These are phyloP conservation scores for Corallochytrium limacisporum DNA, from an alignment of 78 protist species.

Conservation along the genomic window DNA sequence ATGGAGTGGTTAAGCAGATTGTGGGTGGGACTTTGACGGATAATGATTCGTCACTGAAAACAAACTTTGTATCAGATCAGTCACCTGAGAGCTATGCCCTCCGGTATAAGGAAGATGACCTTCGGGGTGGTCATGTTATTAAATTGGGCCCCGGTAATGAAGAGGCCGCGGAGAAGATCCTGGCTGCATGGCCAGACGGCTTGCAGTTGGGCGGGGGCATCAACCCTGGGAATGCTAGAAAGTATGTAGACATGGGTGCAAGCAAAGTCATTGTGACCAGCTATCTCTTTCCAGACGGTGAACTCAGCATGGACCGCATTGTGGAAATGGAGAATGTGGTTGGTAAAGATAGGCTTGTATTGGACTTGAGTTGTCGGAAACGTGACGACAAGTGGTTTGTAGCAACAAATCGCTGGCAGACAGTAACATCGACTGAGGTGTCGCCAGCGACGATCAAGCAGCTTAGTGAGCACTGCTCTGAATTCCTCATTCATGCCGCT, in stretches of 20 bases:
- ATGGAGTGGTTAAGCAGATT: conserved; percentile 19
- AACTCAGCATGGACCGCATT: background rate
- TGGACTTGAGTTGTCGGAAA: conserved; percentile 14
- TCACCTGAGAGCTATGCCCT: background rate
- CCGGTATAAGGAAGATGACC: conserved; percentile 1
- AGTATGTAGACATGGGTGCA: conserved; percentile 29
- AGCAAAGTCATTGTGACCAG: conserved; percentile 28
- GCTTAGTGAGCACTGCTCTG: conserved; percentile 14
- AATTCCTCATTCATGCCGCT: conserved; percentile 36
- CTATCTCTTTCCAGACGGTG: conserved; percentile 12
- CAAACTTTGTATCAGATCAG: conserved; percentile 7
- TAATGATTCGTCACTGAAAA: background rate
- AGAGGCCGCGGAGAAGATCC: conserved; percentile 14
- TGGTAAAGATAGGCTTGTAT: conserved; percentile 15
- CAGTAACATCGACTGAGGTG: conserved; percentile 10
- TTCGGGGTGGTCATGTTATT: conserved; percentile 30
- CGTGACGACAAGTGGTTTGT: conserved; percentile 10
- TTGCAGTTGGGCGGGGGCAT: conserved; percentile 45
- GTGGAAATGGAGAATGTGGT: background rate
- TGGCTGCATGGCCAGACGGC: conserved; percentile 23
- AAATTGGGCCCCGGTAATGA: conserved; percentile 32
- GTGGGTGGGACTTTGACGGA: conserved; percentile 21
- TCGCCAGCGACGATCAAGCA: background rate
- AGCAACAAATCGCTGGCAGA: conserved; percentile 37
- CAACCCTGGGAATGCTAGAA: conserved; percentile 3